Evolutionary conservation across 495 filamentous ascomycete species (phyloP), one percentile per base, ranked within the genome.

Genomic region (Penicillium parvum): DNA sequence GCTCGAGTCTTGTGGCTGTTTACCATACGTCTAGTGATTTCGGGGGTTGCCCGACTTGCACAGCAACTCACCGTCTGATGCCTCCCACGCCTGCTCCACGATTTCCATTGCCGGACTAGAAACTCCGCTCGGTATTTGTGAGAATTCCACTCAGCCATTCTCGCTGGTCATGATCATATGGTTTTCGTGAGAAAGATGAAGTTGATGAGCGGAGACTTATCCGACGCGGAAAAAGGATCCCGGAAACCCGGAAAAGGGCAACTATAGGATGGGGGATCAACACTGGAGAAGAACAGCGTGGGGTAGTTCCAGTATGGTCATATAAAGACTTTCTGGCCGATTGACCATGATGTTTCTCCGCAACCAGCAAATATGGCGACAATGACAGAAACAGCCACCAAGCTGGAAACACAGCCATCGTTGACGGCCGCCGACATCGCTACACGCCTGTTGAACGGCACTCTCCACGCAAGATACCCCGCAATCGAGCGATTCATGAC

Each of bases 381-480:
- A 3, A 32, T 49, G 14, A 57, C 47, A 17, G 9, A 49, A 12
- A 54, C 53, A 17, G 27, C 27, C 29, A 45, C 50, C 7, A 32
- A 28, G 21, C 39, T 42, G 35, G 38, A 28, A 15, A 25, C 30
- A 15, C 25, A 44, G 19, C 19, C 47, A 22, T 42, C 41, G 3
- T 40, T 43, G 12, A 43, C 38, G 16, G 25, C 40, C 28, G 21
- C 33, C 12, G 57, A 60, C 14, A 51, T 60, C 11, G 53, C 53
- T 12, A 42, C 50, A 15, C 57, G 53, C 16, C 40, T 60, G 6
- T 19, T 60, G 10, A 55, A 60, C 15, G 57, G 57, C 15, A 57
- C 53, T 12, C 53, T 60, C 11, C 57, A 60, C 14, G 50, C 57
- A 5, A 37, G 40, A 8, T 57, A 53, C 37, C 50, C 57, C n/a